Evolutionary conservation across 345 rosid genomes (phyloP), one percentile per base, ranked within the genome.

Genomic region (Pistacia integerrima): DNA sequence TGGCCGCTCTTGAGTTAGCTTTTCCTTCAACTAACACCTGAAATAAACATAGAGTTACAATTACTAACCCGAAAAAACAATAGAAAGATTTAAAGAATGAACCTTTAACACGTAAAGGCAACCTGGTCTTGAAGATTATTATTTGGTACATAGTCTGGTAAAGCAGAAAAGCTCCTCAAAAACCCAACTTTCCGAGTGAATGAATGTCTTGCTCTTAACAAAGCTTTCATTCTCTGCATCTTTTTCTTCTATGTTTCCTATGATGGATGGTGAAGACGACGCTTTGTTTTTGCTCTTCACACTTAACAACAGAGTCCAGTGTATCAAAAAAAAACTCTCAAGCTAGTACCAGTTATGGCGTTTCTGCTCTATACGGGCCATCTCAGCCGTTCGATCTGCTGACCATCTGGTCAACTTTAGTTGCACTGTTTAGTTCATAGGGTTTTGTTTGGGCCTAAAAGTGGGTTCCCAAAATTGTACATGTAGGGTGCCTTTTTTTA

Each of bases 21-120:
- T 92, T 91, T 68, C 99, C 99, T 87, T 92, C 90, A 75, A 96
- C 98, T 56, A 86, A 74, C 72, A 93, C 98, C 96, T 93, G 80
- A 71, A 76, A 48, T 61, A 52, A 52, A 38, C 41, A 74, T 54
- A 83, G 11, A 11, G 66, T 69, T 18, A 74, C 22, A 18, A 51
- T 28, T 16, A 7, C 28, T 28, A n/a, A 20, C 11, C 2, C n/a
- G 16, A 30, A 48, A 41, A 61, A 10, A 18, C 64, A 77, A 0
- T 49, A 76, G 54, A 20, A 66, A 76, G 11, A 58, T 38, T 38
- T 18, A 38, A 64, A 64, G 3, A 13, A 18, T 17, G 7, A 36
- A 36, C n/a, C 67, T 64, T 52, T 17, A 17, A 63, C 36, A n/a
- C 22, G 6, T 35, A 64, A 35, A 35, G 7, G 12, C 28, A 70